Evolutionary conservation across 2,329 filamentous ascomycete genomes (phyloP).

Genomic region (Neurospora sp.): DNA sequence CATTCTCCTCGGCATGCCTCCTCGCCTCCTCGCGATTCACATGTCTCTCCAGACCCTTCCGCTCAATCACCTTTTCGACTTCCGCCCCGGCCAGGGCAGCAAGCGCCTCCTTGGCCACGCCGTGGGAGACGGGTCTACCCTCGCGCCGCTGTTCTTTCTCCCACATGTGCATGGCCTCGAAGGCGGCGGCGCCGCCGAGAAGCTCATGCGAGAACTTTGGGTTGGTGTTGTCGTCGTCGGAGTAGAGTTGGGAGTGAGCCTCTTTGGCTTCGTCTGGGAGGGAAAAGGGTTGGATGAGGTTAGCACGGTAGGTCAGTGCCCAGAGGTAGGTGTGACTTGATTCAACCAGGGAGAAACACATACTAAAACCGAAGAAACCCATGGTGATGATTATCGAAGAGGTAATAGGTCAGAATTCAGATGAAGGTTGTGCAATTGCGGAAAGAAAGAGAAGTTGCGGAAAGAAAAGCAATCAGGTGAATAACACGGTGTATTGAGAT

Average conservation of each 20-base stretch:
- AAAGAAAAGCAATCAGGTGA: background rate
- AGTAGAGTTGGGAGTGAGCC: conserved; percentile 35
- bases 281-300: background rate
- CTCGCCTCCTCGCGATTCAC: conserved; percentile 49
- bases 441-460: background rate
- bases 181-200: conserved; percentile 65
- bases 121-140: conserved; percentile 62
- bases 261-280: conserved; percentile 30
- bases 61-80: conserved; percentile 67
- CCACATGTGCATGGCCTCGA: conserved; percentile 71
- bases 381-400: conserved; percentile 3
- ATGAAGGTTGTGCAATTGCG: background rate
- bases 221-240: conserved; percentile 36
- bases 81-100: conserved; percentile 64
- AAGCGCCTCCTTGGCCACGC: conserved; percentile 68
- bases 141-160: conserved; percentile 65
- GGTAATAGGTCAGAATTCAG: background rate
- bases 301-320: background rate
- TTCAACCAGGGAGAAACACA: background rate
- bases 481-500: background rate
- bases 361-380: conserved; percentile 12
- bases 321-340: background rate
- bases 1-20: conserved; percentile 48
- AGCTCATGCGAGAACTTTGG: conserved; percentile 62
- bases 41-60: conserved; percentile 50